Evolutionary conservation across 2,329 filamentous ascomycete species (phyloP), one percentile per base, ranked within the genome.

Genomic region (Aspergillus transmontanensis): DNA sequence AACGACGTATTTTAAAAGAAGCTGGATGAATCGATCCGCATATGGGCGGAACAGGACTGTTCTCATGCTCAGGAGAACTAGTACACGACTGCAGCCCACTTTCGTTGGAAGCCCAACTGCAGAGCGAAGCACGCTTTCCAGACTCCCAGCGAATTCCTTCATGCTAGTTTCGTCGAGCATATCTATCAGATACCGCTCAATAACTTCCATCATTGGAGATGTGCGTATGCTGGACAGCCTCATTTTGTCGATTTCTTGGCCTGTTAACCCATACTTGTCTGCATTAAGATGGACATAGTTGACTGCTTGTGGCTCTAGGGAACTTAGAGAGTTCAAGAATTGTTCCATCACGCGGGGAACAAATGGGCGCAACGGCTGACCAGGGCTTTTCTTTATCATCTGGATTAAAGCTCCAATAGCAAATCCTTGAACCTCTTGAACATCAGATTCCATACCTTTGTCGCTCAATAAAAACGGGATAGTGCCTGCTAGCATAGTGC

Each of bases 241-340:
- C 77, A 93, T 86, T 74, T 93, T 94, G 77, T 99, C 95, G 60
- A 99, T 93, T 72, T 94, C 89, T 68, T 96, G 93, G 54, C 93
- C 89, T 0, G 91, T 96, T 32, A 96, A 85, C 57, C 96, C 93
- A 67, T 93, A 91, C 66, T 91, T 90, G 51, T 87, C 89, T 0
- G 93, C 92, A 70, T 96, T 93, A 65, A 97, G 87, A 77, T 97
- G 95, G 58, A 97, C 84, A 75, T 96, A 98, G 71, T 97, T 97
- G 72, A 98, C 88, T 28, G 89, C 89, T 75, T 97, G 90, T 0
- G 91, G 92, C 76, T 99, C 95, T 58, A 98, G 84, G 0, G 92
- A 93, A 74, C 93, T 97, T 23, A 98, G 83, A 4, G 96, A 84
- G 0, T 89, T 89, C 2, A 99, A 84, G 39, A 97, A 86, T 65